phyloP scores from a whole-genome alignment of 352 stramenopile species.

The Pythium rishiriense region DNA sequence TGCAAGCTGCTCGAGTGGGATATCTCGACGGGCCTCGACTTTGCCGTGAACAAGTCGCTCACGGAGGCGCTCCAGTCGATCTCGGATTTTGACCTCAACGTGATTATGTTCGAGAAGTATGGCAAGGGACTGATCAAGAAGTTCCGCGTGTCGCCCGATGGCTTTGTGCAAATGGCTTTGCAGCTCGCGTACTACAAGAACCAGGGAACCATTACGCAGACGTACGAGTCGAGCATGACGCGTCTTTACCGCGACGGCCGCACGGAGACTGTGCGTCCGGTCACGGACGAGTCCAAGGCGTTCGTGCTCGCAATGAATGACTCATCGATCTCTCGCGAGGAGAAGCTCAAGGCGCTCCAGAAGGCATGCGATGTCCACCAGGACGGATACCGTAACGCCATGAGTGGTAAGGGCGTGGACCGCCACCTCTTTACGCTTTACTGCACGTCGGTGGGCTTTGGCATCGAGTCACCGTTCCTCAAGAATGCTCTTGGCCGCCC shows the following conservation, averaged over 20 bases:
- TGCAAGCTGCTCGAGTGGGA: conserved; percentile 67
- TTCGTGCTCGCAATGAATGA: conserved; percentile 90
- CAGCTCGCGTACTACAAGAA: conserved; percentile 96
- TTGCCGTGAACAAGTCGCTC: conserved; percentile 55
- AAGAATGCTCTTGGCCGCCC: conserved; percentile 82
- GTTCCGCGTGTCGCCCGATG: conserved; percentile 93
- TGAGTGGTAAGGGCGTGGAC: conserved; percentile 93
- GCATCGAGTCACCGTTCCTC: conserved; percentile 87
- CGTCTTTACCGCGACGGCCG: conserved; percentile 95
- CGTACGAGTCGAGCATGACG: conserved; percentile 97
- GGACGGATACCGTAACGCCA: conserved; percentile 89
- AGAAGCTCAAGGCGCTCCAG: conserved; percentile 87
- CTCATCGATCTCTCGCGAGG: conserved; percentile 56
- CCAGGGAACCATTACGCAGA: conserved; percentile 91
- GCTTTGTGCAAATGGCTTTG: conserved; percentile 96
- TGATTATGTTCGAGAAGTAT: conserved; percentile 88
- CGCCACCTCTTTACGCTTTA: conserved; percentile 96
- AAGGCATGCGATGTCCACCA: conserved; percentile 90
- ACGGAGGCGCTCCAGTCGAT: conserved; percentile 64
- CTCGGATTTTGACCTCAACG: conserved; percentile 87
- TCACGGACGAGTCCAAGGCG: conserved; percentile 87
- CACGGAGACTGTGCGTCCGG: conserved; percentile 92
- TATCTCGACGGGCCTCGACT: conserved; percentile 51
- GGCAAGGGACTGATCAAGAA: conserved; percentile 91
- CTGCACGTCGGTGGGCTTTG: conserved; percentile 85